Conservation (phyloP, 225 moss, liverwort and hornwort genomes). For the Bryoerythrophyllum caledonicum region DNA sequence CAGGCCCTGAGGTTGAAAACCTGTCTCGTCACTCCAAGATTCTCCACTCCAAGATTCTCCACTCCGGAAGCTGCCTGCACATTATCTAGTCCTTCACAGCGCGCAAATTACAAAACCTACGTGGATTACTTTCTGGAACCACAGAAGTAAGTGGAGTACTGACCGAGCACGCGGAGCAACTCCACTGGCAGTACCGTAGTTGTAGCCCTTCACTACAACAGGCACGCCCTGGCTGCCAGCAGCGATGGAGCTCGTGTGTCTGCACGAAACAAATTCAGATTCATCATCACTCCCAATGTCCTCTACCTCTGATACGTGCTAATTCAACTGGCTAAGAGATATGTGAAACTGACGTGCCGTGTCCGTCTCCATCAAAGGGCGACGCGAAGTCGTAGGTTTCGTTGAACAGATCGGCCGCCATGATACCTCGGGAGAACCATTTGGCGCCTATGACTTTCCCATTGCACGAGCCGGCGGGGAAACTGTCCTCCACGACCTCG, state of each 20-base stretch:
- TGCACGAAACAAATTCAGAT: slow-evolving; percentile 32
- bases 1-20: no score
- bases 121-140: not conserved
- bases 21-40: no score
- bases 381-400: slow-evolving; percentile 64
- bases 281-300: not conserved
- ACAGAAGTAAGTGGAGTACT: not conserved
- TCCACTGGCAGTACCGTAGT: slow-evolving; percentile 91
- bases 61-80: no score
- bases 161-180: slow-evolving; percentile 97
- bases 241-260: slow-evolving; percentile 90
- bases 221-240: slow-evolving; percentile 83
- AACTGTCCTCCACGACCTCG: slow-evolving; percentile 43
- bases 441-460: slow-evolving; percentile 66
- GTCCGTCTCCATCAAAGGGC: slow-evolving; percentile 70
- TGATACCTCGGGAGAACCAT: slow-evolving; percentile 57
- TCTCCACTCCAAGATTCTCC: no score
- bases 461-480: slow-evolving; percentile 63
- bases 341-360: slow-evolving; percentile 72
- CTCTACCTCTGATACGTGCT: no score
- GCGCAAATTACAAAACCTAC: not conserved
- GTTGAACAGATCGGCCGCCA: slow-evolving; percentile 67
- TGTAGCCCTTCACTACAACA: slow-evolving; percentile 72
- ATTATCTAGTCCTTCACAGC: not conserved
- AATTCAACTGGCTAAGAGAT: slow-evolving; percentile 30